A percentile compares a stretch with the other conserved stretches of the same genome.
These are phyloP conservation scores for Grosmannia clavigera DNA, from an alignment of 2,329 filamentous ascomycete species.

Conservation along the genomic window DNA sequence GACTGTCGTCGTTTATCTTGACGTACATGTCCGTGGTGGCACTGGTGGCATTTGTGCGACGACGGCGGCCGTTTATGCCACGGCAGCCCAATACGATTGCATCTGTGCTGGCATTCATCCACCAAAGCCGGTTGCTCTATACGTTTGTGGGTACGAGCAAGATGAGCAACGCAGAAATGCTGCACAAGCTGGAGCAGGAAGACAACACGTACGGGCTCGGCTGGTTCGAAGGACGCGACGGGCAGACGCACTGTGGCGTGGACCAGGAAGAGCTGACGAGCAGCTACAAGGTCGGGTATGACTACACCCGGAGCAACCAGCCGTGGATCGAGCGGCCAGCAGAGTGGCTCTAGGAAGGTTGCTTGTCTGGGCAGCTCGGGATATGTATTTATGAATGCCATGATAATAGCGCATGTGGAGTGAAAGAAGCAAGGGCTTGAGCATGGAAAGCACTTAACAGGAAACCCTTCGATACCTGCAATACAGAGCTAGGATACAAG, in stretches of 20 bases:
- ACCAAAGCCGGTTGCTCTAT: constrained; percentile 69
- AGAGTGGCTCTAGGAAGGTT: constrained; percentile 21
- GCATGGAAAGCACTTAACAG: neutral
- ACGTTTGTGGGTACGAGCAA: constrained; percentile 61
- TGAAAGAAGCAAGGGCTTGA: neutral
- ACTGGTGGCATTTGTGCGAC: constrained; percentile 44
- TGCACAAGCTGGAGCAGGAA: constrained; percentile 38
- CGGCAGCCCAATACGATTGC: constrained; percentile 70
- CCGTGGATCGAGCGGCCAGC: constrained; percentile 32
- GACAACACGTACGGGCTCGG: constrained; percentile 57
- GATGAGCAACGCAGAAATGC: constrained; percentile 49
- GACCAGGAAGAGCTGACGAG: constrained; percentile 62
- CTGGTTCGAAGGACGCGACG: constrained; percentile 65
- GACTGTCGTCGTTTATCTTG: constrained; percentile 50
- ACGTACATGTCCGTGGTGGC: constrained; percentile 50
- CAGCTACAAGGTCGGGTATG: constrained; percentile 51
- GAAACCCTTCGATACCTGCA: too few relatives aligned
- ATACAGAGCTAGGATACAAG: too few relatives aligned
- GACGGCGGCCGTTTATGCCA: constrained; percentile 59
- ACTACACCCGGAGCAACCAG: constrained; percentile 34
- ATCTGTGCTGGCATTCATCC: constrained; percentile 62
- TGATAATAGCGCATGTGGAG: neutral
- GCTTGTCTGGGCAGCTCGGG: neutral
- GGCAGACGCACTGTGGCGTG: constrained; percentile 61
- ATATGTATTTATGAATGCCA: neutral